Base-by-base conservation (phyloP, 805 yeast species). In the Pichia sporocuriosa region DNA sequence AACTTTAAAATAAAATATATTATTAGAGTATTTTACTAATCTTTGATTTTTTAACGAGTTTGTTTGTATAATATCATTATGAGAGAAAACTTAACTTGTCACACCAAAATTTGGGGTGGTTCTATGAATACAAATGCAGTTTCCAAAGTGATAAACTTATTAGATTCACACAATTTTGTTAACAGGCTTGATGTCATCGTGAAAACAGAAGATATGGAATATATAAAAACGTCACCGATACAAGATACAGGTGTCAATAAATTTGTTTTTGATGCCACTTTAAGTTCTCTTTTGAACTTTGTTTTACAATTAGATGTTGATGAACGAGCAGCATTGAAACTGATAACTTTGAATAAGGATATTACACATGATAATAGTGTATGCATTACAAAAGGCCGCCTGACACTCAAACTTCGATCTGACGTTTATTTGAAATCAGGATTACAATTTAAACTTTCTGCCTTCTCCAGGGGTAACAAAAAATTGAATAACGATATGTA, bases 351-450 rank as follows among this genome's bases (percentile, higher is more conserved):
- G 6, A 35, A 45, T 16, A 46, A 46, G 17, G 47, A 54, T 25
- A 46, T 63, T 1, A 58, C 62, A 30, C 59, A 60, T 42, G 56
- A 64, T 39, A 61, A 65, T 37, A 50, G 57, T 6, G 32, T 65
- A 29, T 54, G 63, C 6, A 41, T 67, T 6, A 39, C 47, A 4
- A 35, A 50, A 15, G 63, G 64, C 7, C 25, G 32, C 1, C 38
- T 67, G 25, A 49, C 53, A 16, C 28, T 68, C 21, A 58, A 61
- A 8, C 41, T 67, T 12, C 54, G 65, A 9, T 40, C 53, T 9
- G 61, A 55, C 9, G 45, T 56, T 1, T 67, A 65, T 45, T 44
- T 50, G 25, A 45, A 48, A 28, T 54, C 66, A 1, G 72, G 72
- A 0, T 46, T 68, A 6, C 42, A 43, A 9, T 69, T 68, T 2